A percentile compares a stretch with the other conserved stretches of the same genome.
These are phyloP conservation scores for Gnetum montanum DNA, from an alignment of 75 land plant genomes.

Conservation along the genomic window DNA sequence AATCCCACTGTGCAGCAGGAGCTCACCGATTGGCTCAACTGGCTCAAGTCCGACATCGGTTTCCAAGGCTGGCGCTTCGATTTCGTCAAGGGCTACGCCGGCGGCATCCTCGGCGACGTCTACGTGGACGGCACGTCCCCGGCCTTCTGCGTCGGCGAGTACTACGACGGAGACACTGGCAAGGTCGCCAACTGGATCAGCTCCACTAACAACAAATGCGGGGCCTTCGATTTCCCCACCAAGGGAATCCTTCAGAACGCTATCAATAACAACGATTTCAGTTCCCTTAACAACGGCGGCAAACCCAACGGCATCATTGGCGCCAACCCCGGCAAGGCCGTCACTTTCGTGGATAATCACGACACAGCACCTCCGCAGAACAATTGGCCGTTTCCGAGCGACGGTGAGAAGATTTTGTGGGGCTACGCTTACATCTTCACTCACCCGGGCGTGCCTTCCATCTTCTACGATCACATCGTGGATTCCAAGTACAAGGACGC, in stretches of 20 bases:
- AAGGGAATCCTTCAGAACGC: constrained; percentile 25
- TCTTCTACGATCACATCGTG: constrained; percentile 36
- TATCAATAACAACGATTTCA: constrained; percentile 12
- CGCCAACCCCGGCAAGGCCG: constrained; percentile 31
- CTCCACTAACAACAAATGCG: background rate
- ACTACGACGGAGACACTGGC: constrained; percentile 12
- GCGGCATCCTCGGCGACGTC: constrained; percentile 3
- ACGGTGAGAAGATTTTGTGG: constrained; percentile 40
- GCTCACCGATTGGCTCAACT: constrained; percentile 18
- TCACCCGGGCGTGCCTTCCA: constrained; percentile 34
- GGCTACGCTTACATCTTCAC: constrained; percentile 73
- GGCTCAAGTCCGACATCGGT: constrained; percentile 14
- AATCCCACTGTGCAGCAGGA: too few relatives aligned
- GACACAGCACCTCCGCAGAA: constrained; percentile 33
- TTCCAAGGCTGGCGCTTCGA: constrained; percentile 31
- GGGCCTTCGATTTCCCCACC: constrained; percentile 22
- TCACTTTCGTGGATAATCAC: constrained; percentile 41
- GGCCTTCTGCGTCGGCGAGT: constrained; percentile 14
- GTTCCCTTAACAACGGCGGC: constrained; percentile 23
- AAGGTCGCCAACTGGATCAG: constrained; percentile 16
- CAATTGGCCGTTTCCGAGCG: constrained; percentile 41
- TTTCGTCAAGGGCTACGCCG: constrained; percentile 27
- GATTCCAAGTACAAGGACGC: constrained; percentile 21
- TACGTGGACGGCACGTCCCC: constrained; percentile 17
- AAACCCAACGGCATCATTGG: constrained; percentile 45